Base-by-base conservation (phyloP, 2,329 filamentous ascomycete species). In the Rutstroemia sp. region DNA sequence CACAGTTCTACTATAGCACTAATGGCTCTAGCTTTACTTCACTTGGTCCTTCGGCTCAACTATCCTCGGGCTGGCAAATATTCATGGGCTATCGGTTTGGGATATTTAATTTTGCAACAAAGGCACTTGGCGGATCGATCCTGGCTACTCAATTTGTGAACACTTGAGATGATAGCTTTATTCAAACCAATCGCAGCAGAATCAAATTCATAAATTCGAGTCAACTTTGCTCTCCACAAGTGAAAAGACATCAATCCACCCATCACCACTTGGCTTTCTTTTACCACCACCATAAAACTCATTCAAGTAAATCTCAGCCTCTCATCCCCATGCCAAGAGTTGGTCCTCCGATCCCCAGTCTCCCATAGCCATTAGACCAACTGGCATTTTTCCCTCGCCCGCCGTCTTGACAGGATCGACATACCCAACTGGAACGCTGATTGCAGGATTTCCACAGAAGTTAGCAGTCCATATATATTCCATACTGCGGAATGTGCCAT, bases 381-480 rank as follows among this genome's bases (percentile, higher is more conserved):
- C 71, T 0, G 83, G 80, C 54, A 87, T 61, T 64, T 74, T 78
- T 0, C 86, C 87, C 2, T 80, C 82, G 12, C 27, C 56, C 1
- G 63, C 60, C 3, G 53, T 53, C 21, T 60, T 56, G 4, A 62
- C 62, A 12, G 62, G 61, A 34, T 62, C 59, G 4, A 76, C 78
- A 71, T 90, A 95, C 0, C 88, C 91, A 10, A 88, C 83, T 0
- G 91, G 90, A 34, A 83, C 83, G 46, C 77, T 83, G 16, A 94
- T 80, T 1, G 88, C 84, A 1, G 92, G 92, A 49, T 85, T 85
- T 0, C 92, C 92, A 0, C 78, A 82, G 63, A 90, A 84, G 71
- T 96, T 96, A 6, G 91, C 87, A 41, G 95, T 72, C 80, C 87
- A 95, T 12, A 88, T 83, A 71, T 89, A 96, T 70, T 86, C 83